Base-by-base conservation (phyloP, 1,284 basidiomycete species). In the Cryptococcus hybrid region DNA sequence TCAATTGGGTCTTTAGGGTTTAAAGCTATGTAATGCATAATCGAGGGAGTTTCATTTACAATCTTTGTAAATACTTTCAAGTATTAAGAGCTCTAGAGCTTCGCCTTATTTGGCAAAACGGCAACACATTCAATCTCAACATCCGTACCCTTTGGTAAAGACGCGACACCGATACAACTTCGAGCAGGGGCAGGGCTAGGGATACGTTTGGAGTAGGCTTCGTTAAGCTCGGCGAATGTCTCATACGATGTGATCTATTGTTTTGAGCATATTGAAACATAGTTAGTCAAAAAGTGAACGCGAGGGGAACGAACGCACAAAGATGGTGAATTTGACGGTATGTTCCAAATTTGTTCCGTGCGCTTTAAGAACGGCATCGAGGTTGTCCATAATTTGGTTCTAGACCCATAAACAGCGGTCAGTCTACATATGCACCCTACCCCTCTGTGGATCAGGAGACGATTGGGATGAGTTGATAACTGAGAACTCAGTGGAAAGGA, bases 71-170 rank as follows among this genome's bases (percentile, higher is more conserved):
- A 18, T 18, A 18, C 18, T 18, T 18, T 18, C 18, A 18, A 18
- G 18, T 18, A 18, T 18, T 18, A 18, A 18, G 18, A 18, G 18
- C 18, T 18, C 18, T 59, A 68, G 40, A 68, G 57, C 56, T 63
- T 65, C 24, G 63, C 60, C 47, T 58, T 55, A 5, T 8, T 42
- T 34, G 69, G 63, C 15, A 67, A 43, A 7, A 60, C 58, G 24
- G 84, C 85, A 40, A 84, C 78, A 59, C 83, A 85, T 65, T 87
- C 86, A 40, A 87, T 83, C 78, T 87, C 85, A 42, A 87, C 79
- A 58, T 80, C 80, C 6, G 83, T 84, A 5, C 82, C 82, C 55
- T 82, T 54, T 0, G 85, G 84, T 37, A 87, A 80, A 3, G 77
- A 70, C 1, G 78, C 80, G 11, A 86, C 85, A 5, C 84, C 85